Evolutionary conservation across 192 early-diverging fungal species (phyloP).

Genomic region (Phycomyces blakesleeanus): DNA sequence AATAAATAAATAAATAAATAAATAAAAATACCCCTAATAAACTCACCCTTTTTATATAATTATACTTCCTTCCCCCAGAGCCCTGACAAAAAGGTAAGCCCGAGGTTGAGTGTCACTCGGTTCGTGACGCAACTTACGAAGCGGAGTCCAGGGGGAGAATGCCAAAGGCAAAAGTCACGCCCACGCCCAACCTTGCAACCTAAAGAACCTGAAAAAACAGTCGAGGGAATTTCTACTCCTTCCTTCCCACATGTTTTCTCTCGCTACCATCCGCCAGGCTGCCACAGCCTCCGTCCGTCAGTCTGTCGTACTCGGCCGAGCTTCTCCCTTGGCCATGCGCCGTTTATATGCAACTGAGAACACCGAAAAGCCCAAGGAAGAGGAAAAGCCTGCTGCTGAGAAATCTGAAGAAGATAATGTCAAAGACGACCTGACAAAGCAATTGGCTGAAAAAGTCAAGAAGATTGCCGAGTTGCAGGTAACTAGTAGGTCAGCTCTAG

Average conservation of each 20-base stretch:
- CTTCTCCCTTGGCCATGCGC: background rate
- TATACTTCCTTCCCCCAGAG: no score
- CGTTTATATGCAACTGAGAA: constrained; percentile 39
- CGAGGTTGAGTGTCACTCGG: no score
- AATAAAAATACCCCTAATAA: no score
- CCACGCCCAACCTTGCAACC: no score
- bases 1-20: no score
- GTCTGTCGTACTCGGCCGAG: background rate
- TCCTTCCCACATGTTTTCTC: constrained; percentile 6
- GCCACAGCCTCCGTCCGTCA: constrained; percentile 13
- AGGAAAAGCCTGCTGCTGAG: constrained; percentile 17
- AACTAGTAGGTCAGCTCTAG: constrained; percentile 10
- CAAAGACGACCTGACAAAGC: constrained; percentile 9
- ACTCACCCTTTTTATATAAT: no score
- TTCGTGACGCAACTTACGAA: no score
- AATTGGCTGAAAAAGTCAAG: constrained; percentile 68
- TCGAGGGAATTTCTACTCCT: background rate
- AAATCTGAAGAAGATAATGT: constrained; percentile 12
- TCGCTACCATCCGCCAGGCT: constrained; percentile 9
- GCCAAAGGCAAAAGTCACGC: no score
- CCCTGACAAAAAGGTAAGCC: no score
- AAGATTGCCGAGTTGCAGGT: constrained; percentile 81
- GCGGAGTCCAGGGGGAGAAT: no score
- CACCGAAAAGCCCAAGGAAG: constrained; percentile 29
- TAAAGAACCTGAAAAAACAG: background rate